These are phyloP conservation scores for Haematococcus sp. DNA, from an alignment of 139 green algal genomes.

Conservation along the genomic window DNA sequence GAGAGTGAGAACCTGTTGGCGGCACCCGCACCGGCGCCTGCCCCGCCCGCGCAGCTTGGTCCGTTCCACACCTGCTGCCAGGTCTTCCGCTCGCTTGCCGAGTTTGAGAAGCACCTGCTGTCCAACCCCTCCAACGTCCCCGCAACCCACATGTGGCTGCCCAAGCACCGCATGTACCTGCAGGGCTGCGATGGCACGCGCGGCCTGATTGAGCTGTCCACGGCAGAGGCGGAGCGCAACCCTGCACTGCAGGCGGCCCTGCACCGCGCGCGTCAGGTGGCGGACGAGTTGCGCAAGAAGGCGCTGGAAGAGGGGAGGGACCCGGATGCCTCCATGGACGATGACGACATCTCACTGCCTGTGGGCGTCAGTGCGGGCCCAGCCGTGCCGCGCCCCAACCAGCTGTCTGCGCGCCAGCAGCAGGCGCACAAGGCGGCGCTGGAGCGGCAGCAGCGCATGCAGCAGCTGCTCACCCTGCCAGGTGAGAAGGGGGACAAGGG, in stretches of 20 bases:
- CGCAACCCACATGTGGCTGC: conserved; percentile 6
- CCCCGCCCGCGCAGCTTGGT: too few species aligned
- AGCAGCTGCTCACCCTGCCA: not conserved
- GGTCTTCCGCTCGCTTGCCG: not conserved
- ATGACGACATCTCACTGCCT: too few species aligned
- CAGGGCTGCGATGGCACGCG: conserved; percentile 8
- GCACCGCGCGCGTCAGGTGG: not conserved
- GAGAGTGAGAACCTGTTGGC: conserved; percentile 6
- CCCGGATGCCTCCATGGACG: too few species aligned
- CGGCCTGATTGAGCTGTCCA: conserved; percentile 5
- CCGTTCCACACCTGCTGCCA: not conserved
- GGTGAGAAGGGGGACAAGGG: not conserved
- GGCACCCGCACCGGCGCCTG: not conserved
- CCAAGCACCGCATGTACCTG: conserved; percentile 20
- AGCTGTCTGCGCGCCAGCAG: too few species aligned
- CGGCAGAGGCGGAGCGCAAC: not conserved
- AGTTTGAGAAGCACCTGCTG: conserved; percentile 11
- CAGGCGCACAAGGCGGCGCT: not conserved
- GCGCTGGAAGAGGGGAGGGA: not conserved
- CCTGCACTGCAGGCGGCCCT: not conserved
- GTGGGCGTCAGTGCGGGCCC: too few species aligned
- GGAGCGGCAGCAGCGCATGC: not conserved
- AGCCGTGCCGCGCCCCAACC: too few species aligned
- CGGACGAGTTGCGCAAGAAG: not conserved
- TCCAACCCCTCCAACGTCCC: not conserved